A percentile compares a stretch with the other conserved stretches of the same genome.
These are phyloP conservation scores for Neurospora sp. DNA, from an alignment of 495 filamentous ascomycete genomes.

Conservation along the genomic window DNA sequence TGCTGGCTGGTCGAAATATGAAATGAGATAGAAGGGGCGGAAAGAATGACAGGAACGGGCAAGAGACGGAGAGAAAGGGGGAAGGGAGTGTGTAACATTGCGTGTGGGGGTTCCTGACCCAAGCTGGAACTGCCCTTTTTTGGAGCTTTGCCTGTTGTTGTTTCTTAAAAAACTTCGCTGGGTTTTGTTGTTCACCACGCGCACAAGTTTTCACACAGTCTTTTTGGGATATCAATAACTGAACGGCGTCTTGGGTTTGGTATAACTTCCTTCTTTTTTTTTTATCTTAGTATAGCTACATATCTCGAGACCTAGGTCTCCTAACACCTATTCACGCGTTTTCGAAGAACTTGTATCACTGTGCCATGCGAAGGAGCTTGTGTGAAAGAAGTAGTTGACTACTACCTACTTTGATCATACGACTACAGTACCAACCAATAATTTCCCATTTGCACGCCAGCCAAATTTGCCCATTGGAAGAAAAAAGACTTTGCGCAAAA, in stretches of 20 bases:
- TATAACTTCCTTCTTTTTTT: background rate
- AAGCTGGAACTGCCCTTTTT: background rate
- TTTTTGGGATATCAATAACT: background rate
- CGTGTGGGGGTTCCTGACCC: background rate
- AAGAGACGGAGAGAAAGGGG: background rate
- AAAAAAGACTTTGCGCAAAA: background rate
- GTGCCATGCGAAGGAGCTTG: background rate
- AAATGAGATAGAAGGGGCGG: conserved; percentile 3
- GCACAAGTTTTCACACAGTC: background rate
- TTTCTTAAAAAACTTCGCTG: background rate
- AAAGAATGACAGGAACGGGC: background rate
- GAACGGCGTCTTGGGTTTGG: background rate
- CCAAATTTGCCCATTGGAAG: background rate
- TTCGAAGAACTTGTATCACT: background rate
- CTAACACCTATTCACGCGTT: background rate
- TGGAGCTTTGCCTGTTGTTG: conserved; percentile 2
- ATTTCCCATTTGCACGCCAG: background rate
- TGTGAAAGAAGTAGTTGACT: background rate
- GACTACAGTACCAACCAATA: background rate
- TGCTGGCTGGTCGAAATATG: background rate
- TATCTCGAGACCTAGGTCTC: background rate
- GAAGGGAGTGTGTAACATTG: too few relatives aligned
- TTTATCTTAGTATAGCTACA: background rate
- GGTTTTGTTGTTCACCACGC: background rate
- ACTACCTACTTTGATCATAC: background rate